These are phyloP conservation scores for Cucurbita maxima DNA, from an alignment of 306 rosid species.

Conservation along the genomic window DNA sequence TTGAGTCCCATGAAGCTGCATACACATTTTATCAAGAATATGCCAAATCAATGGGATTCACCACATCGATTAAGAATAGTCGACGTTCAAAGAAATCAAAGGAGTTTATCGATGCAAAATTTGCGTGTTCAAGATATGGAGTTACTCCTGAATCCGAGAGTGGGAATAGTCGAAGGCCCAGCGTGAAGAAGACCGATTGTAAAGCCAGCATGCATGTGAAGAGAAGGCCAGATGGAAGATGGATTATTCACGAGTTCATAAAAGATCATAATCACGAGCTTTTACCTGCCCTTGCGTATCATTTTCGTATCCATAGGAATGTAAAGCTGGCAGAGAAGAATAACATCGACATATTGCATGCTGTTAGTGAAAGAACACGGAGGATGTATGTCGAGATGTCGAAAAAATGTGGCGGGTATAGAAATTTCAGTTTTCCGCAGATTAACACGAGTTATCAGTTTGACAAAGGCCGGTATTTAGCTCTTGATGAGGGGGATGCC, in stretches of 20 bases:
- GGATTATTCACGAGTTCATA: constrained; percentile 84
- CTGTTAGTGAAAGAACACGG: constrained; percentile 82
- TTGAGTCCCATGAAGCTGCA: constrained; percentile 72
- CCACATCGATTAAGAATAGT: constrained; percentile 85
- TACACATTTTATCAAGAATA: constrained; percentile 77
- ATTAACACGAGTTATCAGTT: constrained; percentile 34
- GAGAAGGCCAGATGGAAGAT: constrained; percentile 70
- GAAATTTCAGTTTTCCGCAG: constrained; percentile 20
- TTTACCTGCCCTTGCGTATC: constrained; percentile 86
- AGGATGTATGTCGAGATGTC: constrained; percentile 96
- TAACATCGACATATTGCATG: constrained; percentile 80
- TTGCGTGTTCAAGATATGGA: constrained; percentile 91
- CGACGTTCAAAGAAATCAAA: constrained; percentile 91
- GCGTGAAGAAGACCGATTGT: constrained; percentile 86
- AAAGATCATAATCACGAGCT: constrained; percentile 93
- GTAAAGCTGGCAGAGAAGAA: constrained; percentile 89
- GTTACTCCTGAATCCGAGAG: constrained; percentile 77
- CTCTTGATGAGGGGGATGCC: constrained; percentile 85
- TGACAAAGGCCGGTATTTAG: constrained; percentile 50
- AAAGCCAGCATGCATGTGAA: constrained; percentile 99
- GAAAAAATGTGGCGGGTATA: constrained; percentile 51
- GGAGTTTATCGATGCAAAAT: constrained; percentile 88
- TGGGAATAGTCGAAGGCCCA: constrained; percentile 76
- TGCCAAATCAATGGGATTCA: constrained; percentile 96
- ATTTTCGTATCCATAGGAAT: constrained; percentile 85